Conservation (phyloP, 108 stramenopile species). For the Pseudonitzschia delicatissima region DNA sequence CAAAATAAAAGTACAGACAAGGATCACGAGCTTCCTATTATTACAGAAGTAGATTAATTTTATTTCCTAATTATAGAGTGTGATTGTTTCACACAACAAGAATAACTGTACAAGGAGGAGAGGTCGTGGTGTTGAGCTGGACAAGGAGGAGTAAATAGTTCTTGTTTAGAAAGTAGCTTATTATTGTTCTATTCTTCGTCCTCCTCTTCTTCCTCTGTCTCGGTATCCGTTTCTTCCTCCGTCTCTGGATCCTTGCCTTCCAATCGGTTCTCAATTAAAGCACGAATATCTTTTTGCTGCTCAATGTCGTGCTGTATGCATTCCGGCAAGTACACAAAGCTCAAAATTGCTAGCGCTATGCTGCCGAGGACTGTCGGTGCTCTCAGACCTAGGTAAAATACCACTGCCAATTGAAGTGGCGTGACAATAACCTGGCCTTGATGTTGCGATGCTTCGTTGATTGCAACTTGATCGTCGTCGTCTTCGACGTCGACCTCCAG, state of each 20-base stretch:
- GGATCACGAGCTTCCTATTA: too few relatives aligned
- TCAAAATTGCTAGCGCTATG: not conserved
- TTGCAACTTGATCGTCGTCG: not conserved
- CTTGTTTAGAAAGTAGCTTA: not conserved
- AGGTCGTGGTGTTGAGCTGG: too few relatives aligned
- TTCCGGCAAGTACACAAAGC: slow-evolving; percentile 11
- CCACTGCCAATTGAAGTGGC: not conserved
- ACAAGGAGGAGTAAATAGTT: not conserved
- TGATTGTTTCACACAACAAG: too few relatives aligned
- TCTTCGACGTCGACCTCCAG: slow-evolving; percentile 3
- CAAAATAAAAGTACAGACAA: too few relatives aligned
- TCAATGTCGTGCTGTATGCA: slow-evolving; percentile 3
- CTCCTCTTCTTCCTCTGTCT: not conserved
- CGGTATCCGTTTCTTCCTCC: not conserved
- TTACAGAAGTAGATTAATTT: too few relatives aligned
- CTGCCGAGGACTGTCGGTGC: not conserved
- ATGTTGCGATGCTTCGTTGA: not conserved
- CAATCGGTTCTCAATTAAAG: not conserved
- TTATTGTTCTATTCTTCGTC: too few relatives aligned
- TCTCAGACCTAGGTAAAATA: slow-evolving; percentile 5
- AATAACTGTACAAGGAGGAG: too few relatives aligned
- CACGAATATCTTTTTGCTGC: not conserved
- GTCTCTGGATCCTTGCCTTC: not conserved
- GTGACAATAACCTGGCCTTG: slow-evolving; percentile 3
- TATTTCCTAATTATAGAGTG: too few relatives aligned